Conservation (phyloP, 768 basidiomycete genomes). For the Lactarius sp. region DNA sequence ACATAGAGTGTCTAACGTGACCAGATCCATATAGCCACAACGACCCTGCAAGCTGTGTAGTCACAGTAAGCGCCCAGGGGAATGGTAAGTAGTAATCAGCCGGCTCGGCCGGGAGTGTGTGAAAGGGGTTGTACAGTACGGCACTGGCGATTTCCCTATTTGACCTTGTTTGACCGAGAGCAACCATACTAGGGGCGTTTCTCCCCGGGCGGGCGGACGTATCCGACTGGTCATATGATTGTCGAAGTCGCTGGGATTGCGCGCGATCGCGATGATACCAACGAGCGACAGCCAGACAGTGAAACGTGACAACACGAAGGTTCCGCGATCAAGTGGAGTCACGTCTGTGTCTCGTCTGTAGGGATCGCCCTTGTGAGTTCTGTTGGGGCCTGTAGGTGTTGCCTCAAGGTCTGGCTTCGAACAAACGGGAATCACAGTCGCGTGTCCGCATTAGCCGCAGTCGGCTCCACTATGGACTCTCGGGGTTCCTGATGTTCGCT, state of each 20-base stretch:
- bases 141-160: neutral
- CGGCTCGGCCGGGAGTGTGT: neutral
- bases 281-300: neutral
- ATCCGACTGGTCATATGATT: neutral
- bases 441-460: neutral
- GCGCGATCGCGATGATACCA: neutral
- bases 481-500: conserved; percentile 32
- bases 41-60: neutral
- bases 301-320: neutral
- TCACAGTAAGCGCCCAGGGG: neutral
- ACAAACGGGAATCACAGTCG: neutral
- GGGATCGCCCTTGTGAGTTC: neutral
- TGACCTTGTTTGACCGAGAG: neutral
- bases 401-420: neutral
- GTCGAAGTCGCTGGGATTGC: neutral
- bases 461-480: neutral
- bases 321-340: neutral
- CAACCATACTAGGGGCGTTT: neutral
- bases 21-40: neutral
- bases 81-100: too few species aligned
- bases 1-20: neutral
- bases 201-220: neutral
- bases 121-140: neutral
- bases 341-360: neutral
- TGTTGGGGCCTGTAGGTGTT: neutral